phyloP scores from a whole-genome alignment of 164 flowering plant genomes.

The Stephania yunnanensis region DNA sequence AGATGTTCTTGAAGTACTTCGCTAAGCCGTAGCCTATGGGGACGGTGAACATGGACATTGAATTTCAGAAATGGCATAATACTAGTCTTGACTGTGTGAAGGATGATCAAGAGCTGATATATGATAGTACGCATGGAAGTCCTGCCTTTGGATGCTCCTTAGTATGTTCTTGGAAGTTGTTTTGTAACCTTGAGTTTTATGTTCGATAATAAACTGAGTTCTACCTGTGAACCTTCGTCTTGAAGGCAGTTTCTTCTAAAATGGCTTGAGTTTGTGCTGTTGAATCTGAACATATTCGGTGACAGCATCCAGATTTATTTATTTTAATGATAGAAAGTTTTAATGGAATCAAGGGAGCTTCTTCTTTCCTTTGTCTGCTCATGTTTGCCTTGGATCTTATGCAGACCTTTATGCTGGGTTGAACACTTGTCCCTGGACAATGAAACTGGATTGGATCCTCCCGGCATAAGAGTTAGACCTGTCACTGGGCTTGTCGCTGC shows the following conservation, averaged over 20 bases:
- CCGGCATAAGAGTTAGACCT: constrained; percentile 50
- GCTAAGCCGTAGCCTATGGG: too few relatives aligned
- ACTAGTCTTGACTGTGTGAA: too few relatives aligned
- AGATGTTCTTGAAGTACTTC: too few relatives aligned
- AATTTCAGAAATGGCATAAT: too few relatives aligned
- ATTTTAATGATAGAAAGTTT: background rate
- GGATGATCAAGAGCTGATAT: too few relatives aligned
- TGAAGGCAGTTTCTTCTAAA: background rate
- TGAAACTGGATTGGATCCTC: constrained; percentile 58
- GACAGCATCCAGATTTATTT: background rate
- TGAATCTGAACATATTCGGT: background rate
- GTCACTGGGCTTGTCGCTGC: constrained; percentile 69
- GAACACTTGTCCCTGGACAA: constrained; percentile 65
- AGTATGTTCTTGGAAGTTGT: too few relatives aligned
- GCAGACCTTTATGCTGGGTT: constrained; percentile 63
- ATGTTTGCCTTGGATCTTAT: constrained; percentile 7
- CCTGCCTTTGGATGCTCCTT: too few relatives aligned
- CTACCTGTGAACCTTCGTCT: background rate
- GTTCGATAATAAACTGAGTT: background rate
- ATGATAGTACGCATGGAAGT: too few relatives aligned
- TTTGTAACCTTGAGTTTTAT: background rate
- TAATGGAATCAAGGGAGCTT: background rate
- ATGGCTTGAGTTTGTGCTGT: background rate
- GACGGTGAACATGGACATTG: too few relatives aligned
- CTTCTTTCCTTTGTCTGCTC: background rate